Evolutionary conservation across 1,284 basidiomycete genomes (phyloP).

Genomic region (Tilletia walkeri): DNA sequence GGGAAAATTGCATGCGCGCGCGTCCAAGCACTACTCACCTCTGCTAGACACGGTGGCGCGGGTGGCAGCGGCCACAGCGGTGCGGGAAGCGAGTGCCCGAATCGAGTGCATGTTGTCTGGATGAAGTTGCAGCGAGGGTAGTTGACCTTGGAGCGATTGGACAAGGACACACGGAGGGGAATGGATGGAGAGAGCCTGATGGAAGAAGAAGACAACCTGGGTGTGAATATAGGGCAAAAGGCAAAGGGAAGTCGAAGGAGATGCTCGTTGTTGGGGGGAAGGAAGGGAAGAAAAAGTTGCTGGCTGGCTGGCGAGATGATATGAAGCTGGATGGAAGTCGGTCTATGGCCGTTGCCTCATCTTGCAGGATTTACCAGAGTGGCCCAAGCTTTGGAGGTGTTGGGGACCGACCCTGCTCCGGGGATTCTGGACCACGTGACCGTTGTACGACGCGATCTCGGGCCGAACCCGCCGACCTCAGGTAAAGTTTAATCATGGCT

Average conservation of each 20-base stretch:
- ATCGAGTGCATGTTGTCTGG: neutral
- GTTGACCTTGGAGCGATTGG: too few relatives aligned
- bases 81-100: neutral
- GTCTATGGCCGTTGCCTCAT: neutral
- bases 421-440: too few relatives aligned
- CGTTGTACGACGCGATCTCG: too few relatives aligned
- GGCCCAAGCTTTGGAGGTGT: neutral
- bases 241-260: neutral
- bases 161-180: too few relatives aligned
- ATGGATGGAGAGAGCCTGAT: too few relatives aligned
- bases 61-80: neutral
- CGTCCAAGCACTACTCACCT: neutral
- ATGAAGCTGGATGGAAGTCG: neutral
- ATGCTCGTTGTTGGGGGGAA: neutral
- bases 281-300: neutral
- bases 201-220: too few relatives aligned
- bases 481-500: too few relatives aligned
- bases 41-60: neutral
- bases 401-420: neutral
- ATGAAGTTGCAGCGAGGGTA: neutral
- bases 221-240: neutral
- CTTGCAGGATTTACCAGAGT: neutral
- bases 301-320: neutral
- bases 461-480: too few relatives aligned
- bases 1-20: too few relatives aligned